Evolutionary conservation across 495 filamentous ascomycete species (phyloP), one percentile per base, ranked within the genome.

Genomic region (Penicillium samsonianum): DNA sequence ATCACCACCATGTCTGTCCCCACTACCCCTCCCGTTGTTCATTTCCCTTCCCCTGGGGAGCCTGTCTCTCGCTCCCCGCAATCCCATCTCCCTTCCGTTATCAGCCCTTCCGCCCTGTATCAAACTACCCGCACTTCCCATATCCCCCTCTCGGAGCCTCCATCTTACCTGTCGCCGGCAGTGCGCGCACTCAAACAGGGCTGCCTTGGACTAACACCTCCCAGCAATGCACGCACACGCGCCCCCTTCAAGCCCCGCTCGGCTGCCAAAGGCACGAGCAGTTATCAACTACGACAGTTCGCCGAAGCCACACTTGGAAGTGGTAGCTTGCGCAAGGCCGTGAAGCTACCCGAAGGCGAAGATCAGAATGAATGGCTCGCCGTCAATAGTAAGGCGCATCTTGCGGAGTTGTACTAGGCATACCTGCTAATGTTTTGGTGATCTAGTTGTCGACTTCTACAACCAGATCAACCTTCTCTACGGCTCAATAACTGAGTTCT

Each of bases 381-480:
- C 23, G 95, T 98, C 47, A 97, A 98, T 72, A 84, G 92, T 96
- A 76, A 50, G 82, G 45, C 17, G 43, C 20, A n/a, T 20, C 25
- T 19, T 8, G 47, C 17, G 42, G 7, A 20, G 4, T 11, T 8
- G 28, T 31, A 37, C 31, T 30, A 17, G 2, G n/a, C 17, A n/a
- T 25, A 35, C 10, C 49, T 51, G 40, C 58, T 63, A 38, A 62
- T 30, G 5, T 7, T n/a, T n/a, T 28, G 38, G 23, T 31, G 30
- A 40, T 45, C 43, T 63, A 96, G 93, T 98, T 68, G 94, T 98
- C 77, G 94, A 98, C 73, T 98, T 98, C 76, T 98, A 98, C 84
- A 98, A 98, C 77, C 94, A 98, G 73, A 94, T 98, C 73, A 98
- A 98, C 76, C 86, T 98, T 25, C 88, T 98, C 52, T 98, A 98